A percentile compares a stretch with the other conserved stretches of the same genome.
These are phyloP conservation scores for Capsicum pubescens DNA, from an alignment of 257 asterid genomes.

Conservation along the genomic window DNA sequence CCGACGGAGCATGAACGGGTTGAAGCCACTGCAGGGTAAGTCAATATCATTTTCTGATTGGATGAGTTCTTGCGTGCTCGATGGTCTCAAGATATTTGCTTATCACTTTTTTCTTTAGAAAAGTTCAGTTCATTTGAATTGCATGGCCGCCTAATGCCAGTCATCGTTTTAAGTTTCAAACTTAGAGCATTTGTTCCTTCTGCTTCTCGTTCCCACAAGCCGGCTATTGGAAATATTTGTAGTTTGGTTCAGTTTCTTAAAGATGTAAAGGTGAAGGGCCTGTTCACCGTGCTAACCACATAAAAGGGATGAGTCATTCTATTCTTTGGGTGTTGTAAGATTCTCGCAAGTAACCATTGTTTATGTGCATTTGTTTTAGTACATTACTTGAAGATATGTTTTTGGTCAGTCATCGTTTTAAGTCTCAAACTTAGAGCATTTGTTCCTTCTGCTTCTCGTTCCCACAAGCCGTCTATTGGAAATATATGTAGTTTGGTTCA, in stretches of 20 bases:
- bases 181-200: constrained; percentile 9
- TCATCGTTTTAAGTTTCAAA: not conserved
- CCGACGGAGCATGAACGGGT: constrained; percentile 75
- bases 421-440: too few relatives aligned
- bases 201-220: not conserved
- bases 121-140: not conserved
- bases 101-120: not conserved
- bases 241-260: constrained; percentile 4
- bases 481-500: not conserved
- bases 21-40: constrained; percentile 85
- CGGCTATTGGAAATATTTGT: not conserved
- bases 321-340: not conserved
- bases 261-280: not conserved
- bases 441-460: too few relatives aligned
- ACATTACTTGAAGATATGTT: not conserved
- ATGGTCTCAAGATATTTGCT: not conserved
- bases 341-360: not conserved
- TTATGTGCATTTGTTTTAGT: not conserved
- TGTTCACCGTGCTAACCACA: not conserved
- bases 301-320: not conserved
- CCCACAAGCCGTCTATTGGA: too few relatives aligned
- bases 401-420: not conserved
- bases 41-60: not conserved
- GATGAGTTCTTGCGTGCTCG: not conserved
- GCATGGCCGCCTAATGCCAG: not conserved